Conservation (phyloP, 1,139 yeast genomes). For the Hyphopichia pseudoburtonii region DNA sequence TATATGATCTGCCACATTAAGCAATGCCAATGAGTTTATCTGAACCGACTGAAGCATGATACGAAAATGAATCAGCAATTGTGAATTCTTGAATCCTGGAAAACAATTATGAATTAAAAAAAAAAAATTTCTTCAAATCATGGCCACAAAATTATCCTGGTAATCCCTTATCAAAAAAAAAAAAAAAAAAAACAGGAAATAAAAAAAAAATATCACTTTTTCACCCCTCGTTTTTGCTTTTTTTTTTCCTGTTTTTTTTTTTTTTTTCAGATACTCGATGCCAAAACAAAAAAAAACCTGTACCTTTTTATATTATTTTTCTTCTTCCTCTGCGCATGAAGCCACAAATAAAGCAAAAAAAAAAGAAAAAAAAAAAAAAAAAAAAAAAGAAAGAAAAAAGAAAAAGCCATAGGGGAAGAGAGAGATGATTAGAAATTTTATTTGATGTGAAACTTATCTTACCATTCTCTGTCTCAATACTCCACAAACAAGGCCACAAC, state of each 20-base stretch:
- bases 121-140: too few species aligned
- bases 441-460: too few species aligned
- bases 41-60: conserved; percentile 12
- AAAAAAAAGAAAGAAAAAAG: conserved; percentile 2
- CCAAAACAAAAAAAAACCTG: too few species aligned
- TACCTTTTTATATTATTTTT: too few species aligned
- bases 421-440: not conserved
- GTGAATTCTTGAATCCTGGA: not conserved
- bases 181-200: not conserved
- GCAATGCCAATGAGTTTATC: conserved; percentile 29
- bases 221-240: too few species aligned
- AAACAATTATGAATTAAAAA: too few species aligned
- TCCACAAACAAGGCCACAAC: not conserved
- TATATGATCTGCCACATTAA: conserved; percentile 28
- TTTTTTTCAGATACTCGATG: not conserved
- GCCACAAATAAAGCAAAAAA: conserved; percentile 2
- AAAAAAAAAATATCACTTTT: conserved; percentile 1
- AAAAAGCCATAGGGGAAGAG: not conserved
- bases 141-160: too few species aligned
- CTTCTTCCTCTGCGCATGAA: too few species aligned
- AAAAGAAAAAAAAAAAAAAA: conserved; percentile 4
- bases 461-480: not conserved
- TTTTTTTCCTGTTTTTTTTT: too few species aligned
- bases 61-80: too few species aligned
- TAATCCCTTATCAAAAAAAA: too few species aligned